Evolutionary conservation across 2,329 filamentous ascomycete genomes (phyloP).

Genomic region (Sarocladiaceae sp.): DNA sequence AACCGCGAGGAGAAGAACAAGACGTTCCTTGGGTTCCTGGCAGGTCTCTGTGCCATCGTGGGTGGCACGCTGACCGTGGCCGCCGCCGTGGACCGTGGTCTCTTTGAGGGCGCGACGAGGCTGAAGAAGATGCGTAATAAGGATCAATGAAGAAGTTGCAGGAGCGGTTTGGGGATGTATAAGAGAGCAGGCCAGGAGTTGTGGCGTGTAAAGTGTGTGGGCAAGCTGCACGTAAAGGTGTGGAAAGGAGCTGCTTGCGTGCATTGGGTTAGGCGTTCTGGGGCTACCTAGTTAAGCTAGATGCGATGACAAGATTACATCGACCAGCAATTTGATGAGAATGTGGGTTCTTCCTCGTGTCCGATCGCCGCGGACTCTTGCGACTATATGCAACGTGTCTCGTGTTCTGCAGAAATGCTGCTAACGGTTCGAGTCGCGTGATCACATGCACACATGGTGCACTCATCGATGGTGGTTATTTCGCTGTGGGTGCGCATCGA

Average conservation of each 20-base stretch:
- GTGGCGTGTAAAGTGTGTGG: not conserved
- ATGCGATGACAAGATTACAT: not conserved
- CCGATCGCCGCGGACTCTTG: no score
- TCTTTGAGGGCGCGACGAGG: constrained; percentile 81
- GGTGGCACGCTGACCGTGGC: constrained; percentile 94
- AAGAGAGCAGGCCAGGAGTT: constrained; percentile 21
- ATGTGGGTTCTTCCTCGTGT: no score
- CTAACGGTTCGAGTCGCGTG: no score
- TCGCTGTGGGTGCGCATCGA: not conserved
- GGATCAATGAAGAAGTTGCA: constrained; percentile 38
- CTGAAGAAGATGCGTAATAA: constrained; percentile 79
- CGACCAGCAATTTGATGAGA: no score
- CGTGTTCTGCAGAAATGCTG: no score
- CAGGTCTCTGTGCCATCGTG: constrained; percentile 88
- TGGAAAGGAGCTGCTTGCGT: constrained; percentile 7
- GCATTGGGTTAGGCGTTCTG: constrained; percentile 9
- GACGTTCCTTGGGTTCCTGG: constrained; percentile 85
- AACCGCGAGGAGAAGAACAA: constrained; percentile 89
- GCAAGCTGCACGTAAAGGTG: no score
- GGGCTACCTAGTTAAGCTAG: no score
- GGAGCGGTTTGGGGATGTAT: not conserved
- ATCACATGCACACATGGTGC: not conserved
- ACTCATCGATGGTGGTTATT: not conserved
- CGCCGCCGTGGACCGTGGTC: constrained; percentile 80
- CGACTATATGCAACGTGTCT: no score